A percentile compares a stretch with the other conserved stretches of the same genome.
These are phyloP conservation scores for Salvia rosmarinus DNA, from an alignment of 257 asterid species.

Conservation along the genomic window DNA sequence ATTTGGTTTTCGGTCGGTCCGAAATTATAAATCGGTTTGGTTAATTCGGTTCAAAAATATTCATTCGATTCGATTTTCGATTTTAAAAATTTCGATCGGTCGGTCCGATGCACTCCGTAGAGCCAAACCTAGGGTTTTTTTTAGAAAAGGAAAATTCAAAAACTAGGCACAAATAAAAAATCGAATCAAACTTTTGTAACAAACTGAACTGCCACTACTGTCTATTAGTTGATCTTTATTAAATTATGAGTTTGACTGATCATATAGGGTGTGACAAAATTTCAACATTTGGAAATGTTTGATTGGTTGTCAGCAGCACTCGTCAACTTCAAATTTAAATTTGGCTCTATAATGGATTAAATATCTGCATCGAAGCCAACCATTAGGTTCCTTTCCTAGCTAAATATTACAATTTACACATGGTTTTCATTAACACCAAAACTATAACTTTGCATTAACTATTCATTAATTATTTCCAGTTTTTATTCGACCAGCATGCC, in stretches of 20 bases:
- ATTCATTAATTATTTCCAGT: neutral
- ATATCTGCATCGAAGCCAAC: conserved; percentile 1
- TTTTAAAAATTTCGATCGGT: too few relatives aligned
- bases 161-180: neutral
- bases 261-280: neutral
- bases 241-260: neutral
- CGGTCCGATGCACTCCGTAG: too few relatives aligned
- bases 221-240: neutral
- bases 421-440: conserved; percentile 18
- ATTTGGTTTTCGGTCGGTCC: too few relatives aligned
- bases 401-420: too few relatives aligned
- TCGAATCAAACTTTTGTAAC: too few relatives aligned
- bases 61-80: too few relatives aligned
- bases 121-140: neutral
- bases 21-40: too few relatives aligned
- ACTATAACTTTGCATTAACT: neutral
- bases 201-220: neutral
- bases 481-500: conserved; percentile 29
- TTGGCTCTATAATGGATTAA: neutral
- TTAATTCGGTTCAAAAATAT: too few relatives aligned
- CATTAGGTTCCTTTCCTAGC: too few relatives aligned
- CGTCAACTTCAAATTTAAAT: conserved; percentile 1
- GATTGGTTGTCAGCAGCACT: neutral
- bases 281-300: neutral
- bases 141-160: neutral